Base-by-base conservation (phyloP, 257 asterid species). In the Nicotiana undulata region DNA sequence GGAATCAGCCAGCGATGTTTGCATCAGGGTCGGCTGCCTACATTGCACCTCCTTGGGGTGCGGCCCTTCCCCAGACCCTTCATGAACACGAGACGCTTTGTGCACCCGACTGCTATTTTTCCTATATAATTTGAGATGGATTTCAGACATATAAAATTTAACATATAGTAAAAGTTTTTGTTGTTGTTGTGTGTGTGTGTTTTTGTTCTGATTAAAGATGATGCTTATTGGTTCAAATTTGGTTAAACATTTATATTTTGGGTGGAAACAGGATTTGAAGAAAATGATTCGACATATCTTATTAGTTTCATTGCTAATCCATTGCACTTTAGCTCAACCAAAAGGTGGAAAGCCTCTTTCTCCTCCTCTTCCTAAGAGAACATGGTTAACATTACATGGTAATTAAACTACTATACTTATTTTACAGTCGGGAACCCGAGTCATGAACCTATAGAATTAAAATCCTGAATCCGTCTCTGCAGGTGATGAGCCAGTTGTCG, bases 331-430 rank as follows among this genome's bases (percentile, higher is more conserved):
- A 61, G 97, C 91, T 75, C 83, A 78, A 31, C 82, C 78, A 28
- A 72, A 81, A 46, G 81, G 77, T 60, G 86, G 83, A 61, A 28
- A 26, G 22, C 82, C 31, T 37, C 46, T 77, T 26, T 83, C 84
- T 9, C 87, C 82, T 64, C 87, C 91, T 6, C 87, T 76, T 58
- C 86, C 91, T 52, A 85, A 18, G 80, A 86, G 53, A 84, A 93
- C 82, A 88, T 94, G 97, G 97, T 83, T 85, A 88, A 94, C 98
- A 51, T 89, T 94, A 46, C 85, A 80, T 68, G 98, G 98, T 93
- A 90, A 10, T 3, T 12, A 17, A 4, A 9, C 17, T 18, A 29
- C 49, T 40, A 9, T 40, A 8, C 49, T 40, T 40, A 40, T 40
- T 40, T 40, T 40, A 40, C 2, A 9, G 12, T 40, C 9, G 49